Conservation (phyloP, 2,329 filamentous ascomycete genomes). For the Aureobasidium sp. region DNA sequence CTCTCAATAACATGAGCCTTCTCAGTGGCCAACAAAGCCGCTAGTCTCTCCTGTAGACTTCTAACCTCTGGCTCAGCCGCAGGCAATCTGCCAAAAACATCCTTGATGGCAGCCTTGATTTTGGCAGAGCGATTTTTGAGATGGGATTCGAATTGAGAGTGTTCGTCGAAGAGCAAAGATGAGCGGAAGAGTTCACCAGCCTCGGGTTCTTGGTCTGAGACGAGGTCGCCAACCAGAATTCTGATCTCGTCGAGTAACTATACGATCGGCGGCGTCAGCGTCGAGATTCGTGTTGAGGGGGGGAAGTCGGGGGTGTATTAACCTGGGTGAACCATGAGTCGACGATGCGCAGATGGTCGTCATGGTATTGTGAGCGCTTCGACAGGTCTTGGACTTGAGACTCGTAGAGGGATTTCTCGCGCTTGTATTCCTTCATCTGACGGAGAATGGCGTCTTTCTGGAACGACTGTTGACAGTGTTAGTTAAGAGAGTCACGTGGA, state of each 20-base stretch:
- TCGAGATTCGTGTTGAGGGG: background rate
- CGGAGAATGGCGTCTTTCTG: constrained; percentile 96
- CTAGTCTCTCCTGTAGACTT: constrained; percentile 67
- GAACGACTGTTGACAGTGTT: constrained; percentile 55
- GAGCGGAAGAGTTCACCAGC: constrained; percentile 42
- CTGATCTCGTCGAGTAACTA: constrained; percentile 44
- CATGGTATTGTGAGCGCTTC: constrained; percentile 72
- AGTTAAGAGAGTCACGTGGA: constrained; percentile 16
- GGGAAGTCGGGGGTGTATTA: constrained; percentile 27
- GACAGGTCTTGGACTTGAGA: constrained; percentile 71
- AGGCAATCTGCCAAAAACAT: constrained; percentile 52
- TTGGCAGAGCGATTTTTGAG: constrained; percentile 66
- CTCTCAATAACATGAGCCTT: constrained; percentile 73
- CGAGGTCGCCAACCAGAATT: constrained; percentile 29
- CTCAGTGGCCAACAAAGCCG: constrained; percentile 67
- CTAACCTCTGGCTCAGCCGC: constrained; percentile 58
- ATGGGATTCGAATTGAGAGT: constrained; percentile 66
- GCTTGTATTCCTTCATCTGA: constrained; percentile 97
- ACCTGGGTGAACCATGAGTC: constrained; percentile 96
- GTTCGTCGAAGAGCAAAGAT: constrained; percentile 47
- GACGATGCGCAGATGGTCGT: constrained; percentile 84
- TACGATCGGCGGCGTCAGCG: constrained; percentile 18
- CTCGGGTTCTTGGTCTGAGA: constrained; percentile 18
- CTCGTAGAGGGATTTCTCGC: constrained; percentile 77
- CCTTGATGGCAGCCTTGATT: constrained; percentile 67